A percentile compares a stretch with the other conserved stretches of the same genome.
These are phyloP conservation scores for Paratinospora sagittata DNA, from an alignment of 164 flowering plant species.

Conservation along the genomic window DNA sequence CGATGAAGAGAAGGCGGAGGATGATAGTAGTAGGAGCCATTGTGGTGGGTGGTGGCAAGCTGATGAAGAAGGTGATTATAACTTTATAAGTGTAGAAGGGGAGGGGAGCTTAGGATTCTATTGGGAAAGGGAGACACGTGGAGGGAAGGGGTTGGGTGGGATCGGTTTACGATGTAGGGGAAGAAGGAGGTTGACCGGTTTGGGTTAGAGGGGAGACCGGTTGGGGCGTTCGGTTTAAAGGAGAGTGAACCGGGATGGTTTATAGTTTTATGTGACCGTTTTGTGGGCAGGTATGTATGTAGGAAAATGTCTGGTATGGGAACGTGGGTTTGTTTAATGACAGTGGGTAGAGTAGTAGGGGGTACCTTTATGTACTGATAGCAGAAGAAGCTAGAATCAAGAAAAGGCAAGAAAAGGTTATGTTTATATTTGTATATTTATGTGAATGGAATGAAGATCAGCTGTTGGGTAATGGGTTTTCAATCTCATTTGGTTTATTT, in stretches of 20 bases:
- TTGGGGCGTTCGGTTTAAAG: not conserved
- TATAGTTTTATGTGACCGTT: not conserved
- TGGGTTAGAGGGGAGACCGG: not conserved
- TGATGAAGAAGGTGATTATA: too few relatives aligned
- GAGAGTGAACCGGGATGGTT: not conserved
- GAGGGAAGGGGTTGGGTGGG: not conserved
- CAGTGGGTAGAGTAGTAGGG: not conserved
- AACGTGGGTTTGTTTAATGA: not conserved
- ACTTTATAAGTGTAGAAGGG: too few relatives aligned
- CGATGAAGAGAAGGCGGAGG: constrained; percentile 18
- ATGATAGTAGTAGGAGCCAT: constrained; percentile 11
- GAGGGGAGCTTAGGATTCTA: not conserved
- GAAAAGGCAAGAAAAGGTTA: not conserved
- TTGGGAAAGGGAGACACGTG: not conserved
- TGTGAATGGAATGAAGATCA: too few relatives aligned
- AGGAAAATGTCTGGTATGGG: not conserved
- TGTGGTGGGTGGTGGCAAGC: constrained; percentile 40
- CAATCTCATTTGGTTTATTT: too few relatives aligned
- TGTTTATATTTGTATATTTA: too few relatives aligned
- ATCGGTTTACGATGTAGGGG: not conserved
- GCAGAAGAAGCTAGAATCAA: not conserved
- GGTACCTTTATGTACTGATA: not conserved
- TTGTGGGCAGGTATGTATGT: not conserved
- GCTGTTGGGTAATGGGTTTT: too few relatives aligned
- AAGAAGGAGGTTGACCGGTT: not conserved